Conservation (phyloP, 371 early-diverging fungal species). For the Mucor plumbeus region DNA sequence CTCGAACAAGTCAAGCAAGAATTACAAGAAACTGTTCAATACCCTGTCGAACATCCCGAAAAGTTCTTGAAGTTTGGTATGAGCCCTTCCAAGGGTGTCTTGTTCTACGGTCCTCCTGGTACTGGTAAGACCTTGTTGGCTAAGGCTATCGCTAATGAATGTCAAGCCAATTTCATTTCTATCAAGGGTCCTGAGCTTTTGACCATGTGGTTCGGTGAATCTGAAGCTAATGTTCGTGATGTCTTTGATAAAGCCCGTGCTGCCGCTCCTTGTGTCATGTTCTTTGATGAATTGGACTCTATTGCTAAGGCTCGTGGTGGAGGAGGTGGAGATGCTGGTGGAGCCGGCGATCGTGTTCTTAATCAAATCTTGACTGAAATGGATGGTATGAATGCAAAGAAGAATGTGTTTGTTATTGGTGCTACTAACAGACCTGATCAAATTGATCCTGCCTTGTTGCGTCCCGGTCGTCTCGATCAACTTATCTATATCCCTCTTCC, state of each 20-base stretch:
- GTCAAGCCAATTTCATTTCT: constrained; percentile 99
- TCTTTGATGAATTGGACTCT: constrained; percentile 99
- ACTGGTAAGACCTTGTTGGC: constrained; percentile 99
- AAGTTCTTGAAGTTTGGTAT: constrained; percentile 99
- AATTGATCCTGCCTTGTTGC: constrained; percentile 40
- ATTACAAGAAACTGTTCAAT: constrained; percentile 99
- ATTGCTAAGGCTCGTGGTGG: constrained; percentile 98
- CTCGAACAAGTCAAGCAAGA: constrained; percentile 99
- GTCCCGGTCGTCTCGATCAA: constrained; percentile 99
- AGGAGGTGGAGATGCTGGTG: constrained; percentile 89
- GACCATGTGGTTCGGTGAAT: constrained; percentile 99
- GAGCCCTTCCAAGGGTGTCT: constrained; percentile 99
- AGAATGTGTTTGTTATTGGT: constrained; percentile 98
- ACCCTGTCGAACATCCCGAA: constrained; percentile 99
- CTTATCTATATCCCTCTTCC: constrained; percentile 99
- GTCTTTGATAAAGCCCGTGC: constrained; percentile 99
- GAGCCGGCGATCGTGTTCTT: constrained; percentile 98
- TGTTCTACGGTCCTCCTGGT: constrained; percentile 99
- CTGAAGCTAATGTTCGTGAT: constrained; percentile 99
- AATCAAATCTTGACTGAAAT: constrained; percentile 99
- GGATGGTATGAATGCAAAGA: constrained; percentile 99
- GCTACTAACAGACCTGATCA: constrained; percentile 91
- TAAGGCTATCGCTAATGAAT: constrained; percentile 99
- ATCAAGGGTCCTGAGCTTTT: constrained; percentile 99
- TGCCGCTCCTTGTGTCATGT: constrained; percentile 99